Evolutionary conservation across 2,329 filamentous ascomycete species (phyloP).

Genomic region (Penicillium expansum): DNA sequence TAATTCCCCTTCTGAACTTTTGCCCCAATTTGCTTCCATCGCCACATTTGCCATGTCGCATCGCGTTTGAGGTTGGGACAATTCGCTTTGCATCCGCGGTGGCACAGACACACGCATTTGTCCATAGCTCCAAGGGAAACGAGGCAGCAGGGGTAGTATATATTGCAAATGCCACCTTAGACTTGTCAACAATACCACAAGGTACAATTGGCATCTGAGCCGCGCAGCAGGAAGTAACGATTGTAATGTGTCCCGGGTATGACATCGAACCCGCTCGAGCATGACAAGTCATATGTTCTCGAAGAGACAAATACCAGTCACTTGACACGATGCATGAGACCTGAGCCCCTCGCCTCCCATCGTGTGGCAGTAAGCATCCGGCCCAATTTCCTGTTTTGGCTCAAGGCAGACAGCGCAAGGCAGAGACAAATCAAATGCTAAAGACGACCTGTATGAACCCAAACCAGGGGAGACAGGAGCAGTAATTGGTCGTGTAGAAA

Average conservation of each 20-base stretch:
- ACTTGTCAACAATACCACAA: not conserved
- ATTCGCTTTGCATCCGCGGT: not conserved
- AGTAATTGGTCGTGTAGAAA: not conserved
- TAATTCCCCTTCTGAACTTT: not conserved
- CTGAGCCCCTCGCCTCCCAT: not conserved
- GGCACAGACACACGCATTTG: not conserved
- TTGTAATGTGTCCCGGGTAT: not conserved
- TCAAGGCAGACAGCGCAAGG: not conserved
- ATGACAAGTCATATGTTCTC: conserved; percentile 7
- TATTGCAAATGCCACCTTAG: not conserved
- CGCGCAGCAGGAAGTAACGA: not conserved
- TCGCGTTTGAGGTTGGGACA: not conserved
- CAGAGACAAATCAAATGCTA: not conserved
- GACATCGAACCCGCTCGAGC: not conserved
- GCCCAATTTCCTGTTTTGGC: not conserved
- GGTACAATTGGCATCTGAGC: not conserved
- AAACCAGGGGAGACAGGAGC: not conserved
- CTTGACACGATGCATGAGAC: conserved; percentile 1
- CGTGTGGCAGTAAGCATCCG: not conserved
- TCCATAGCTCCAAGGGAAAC: not conserved
- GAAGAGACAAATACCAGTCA: not conserved
- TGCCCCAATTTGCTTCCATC: not conserved
- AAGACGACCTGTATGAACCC: not conserved
- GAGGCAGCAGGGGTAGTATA: not conserved
- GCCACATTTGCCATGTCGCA: not conserved